Percentiles rank a stretch among this genome's conserved stretches.
These are phyloP conservation scores for Euptelea pleiosperma DNA, from an alignment of 164 flowering plant genomes.

Conservation along the genomic window DNA sequence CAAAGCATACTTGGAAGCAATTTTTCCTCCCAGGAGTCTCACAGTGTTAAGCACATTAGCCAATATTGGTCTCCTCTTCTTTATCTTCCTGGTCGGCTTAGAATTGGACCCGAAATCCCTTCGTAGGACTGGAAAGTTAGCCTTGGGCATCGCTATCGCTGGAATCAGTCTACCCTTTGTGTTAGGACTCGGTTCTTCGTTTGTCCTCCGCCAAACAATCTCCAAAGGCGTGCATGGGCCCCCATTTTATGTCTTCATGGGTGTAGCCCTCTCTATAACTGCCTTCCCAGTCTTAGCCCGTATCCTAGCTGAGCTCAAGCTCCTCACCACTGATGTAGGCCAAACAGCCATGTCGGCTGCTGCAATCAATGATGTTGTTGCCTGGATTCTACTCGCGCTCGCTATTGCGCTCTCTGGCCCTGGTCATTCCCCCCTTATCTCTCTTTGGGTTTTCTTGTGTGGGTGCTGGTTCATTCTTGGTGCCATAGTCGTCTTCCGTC, in stretches of 20 bases:
- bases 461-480: conserved; percentile 43
- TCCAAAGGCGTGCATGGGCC: conserved; percentile 39
- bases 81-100: conserved; percentile 68
- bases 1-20: conserved; percentile 32
- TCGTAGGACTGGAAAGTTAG: conserved; percentile 54
- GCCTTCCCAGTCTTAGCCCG: conserved; percentile 88
- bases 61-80: conserved; percentile 73
- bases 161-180: conserved; percentile 69
- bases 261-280: conserved; percentile 80
- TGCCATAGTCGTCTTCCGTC: conserved; percentile 30
- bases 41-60: conserved; percentile 79
- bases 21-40: conserved; percentile 59
- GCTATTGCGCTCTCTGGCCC: conserved; percentile 69
- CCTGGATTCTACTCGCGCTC: conserved; percentile 80
- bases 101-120: conserved; percentile 58
- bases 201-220: conserved; percentile 50
- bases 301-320: conserved; percentile 75
- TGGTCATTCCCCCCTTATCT: conserved; percentile 38
- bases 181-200: conserved; percentile 61
- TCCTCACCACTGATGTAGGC: conserved; percentile 79
- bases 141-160: conserved; percentile 55
- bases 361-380: conserved; percentile 75
- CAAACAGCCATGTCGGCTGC: conserved; percentile 90
- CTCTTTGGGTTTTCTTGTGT: conserved; percentile 58
- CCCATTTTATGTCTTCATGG: conserved; percentile 75